Conservation (phyloP, 139 green algal genomes). For the Chlamydomonas applanata region DNA sequence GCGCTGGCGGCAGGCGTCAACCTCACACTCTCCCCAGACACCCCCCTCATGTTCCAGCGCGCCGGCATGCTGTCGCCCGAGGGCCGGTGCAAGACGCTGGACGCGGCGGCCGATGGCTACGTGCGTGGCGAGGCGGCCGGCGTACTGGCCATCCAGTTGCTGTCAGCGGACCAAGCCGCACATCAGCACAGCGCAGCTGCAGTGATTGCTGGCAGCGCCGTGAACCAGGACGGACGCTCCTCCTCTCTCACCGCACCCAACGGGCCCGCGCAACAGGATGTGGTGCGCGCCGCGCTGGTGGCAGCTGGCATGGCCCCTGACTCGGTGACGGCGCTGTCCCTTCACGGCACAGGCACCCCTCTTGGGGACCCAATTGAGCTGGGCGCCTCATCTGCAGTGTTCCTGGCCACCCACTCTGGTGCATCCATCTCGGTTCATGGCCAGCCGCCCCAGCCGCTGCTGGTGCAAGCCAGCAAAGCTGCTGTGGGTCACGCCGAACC, state of each 20-base stretch:
- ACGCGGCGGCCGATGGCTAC: conserved; percentile 78
- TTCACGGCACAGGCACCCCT: conserved; percentile 82
- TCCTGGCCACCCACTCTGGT: conserved; percentile 1
- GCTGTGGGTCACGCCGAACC: conserved; percentile 76
- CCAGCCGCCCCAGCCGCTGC: conserved; percentile 13
- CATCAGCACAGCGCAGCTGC: background rate
- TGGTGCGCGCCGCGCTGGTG: conserved; percentile 59
- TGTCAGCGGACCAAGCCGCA: background rate
- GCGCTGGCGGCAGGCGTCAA: conserved; percentile 72
- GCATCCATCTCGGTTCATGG: background rate
- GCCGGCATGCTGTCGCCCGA: conserved; percentile 70
- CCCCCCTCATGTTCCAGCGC: conserved; percentile 50
- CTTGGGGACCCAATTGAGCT: conserved; percentile 90
- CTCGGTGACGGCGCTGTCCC: conserved; percentile 52
- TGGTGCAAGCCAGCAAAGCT: conserved; percentile 66
- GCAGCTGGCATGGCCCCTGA: conserved; percentile 22
- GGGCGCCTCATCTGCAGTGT: conserved; percentile 56
- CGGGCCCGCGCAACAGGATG: conserved; percentile 81
- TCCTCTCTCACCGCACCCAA: conserved; percentile 86
- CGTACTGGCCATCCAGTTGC: conserved; percentile 23
- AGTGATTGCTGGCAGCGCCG: conserved; percentile 53
- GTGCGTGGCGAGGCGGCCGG: conserved; percentile 64
- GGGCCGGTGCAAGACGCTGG: conserved; percentile 81
- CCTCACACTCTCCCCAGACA: conserved; percentile 64
- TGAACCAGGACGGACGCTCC: conserved; percentile 90